Base-by-base conservation (phyloP, 2,329 filamentous ascomycete genomes). In the Pyrenophora graminea region DNA sequence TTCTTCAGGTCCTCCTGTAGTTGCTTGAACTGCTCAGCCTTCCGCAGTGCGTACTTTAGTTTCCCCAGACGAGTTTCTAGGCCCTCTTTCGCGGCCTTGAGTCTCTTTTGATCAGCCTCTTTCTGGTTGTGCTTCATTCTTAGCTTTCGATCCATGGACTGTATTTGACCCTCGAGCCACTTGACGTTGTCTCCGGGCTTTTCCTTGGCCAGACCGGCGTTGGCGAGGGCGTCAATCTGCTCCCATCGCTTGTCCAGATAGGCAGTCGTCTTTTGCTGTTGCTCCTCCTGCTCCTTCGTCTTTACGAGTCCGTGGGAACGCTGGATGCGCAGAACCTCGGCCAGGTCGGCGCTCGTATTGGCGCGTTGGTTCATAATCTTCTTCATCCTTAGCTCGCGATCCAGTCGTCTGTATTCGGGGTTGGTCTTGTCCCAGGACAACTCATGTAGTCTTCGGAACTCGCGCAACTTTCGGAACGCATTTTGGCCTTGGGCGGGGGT, bases 361-460 rank as follows among this genome's bases (percentile, higher is more conserved):
- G 82, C 83, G 67, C 83, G 85, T 66, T 87, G 84, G 63, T 87
- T 76, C 83, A 86, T 85, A 38, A 86, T 74, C 38, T 74, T 74
- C 48, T 75, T 75, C n/a, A 78, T 79, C 18, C 80, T 74, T 53
- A 78, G 77, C 68, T 81, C 79, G 56, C 76, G 64, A 62, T 79
- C 72, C 36, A 79, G 57, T 50, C 72, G 67, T 21, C 75, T 74
- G 51, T 78, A 69, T 59, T 77, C 74, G 1, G 66, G 64, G 38
- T 71, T 67, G 0, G 66, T 71, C 54, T 69, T 65, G 62, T 74
- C 79, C 77, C 71, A 85, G 21, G 75, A 69, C 63, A 83, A 84
- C 71, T 87, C 84, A 55, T 82, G 82, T 44, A 87, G 77, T 56
- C 82, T 79, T 10, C 49, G 45, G 23, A 52, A 52, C 21, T 52